Evolutionary conservation across 139 green algal species (phyloP).

Genomic region (Deuterostichococcus epilithicus): DNA sequence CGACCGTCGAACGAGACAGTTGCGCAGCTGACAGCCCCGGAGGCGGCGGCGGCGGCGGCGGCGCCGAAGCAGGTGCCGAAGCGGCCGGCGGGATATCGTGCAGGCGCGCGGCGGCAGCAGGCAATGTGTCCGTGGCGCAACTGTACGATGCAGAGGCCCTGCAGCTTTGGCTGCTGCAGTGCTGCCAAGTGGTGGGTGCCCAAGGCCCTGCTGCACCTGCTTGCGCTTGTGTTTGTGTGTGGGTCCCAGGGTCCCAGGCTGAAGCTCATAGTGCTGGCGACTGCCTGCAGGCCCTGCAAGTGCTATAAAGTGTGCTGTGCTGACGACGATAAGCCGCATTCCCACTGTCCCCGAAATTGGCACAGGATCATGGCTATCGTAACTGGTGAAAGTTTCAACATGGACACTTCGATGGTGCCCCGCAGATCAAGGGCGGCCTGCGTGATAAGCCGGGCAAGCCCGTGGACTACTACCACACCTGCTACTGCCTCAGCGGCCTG

Average conservation of each 20-base stretch:
- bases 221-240: no score
- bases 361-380: no score
- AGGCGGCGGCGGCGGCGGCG: not conserved
- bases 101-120: not conserved
- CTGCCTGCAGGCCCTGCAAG: no score
- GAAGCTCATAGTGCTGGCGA: no score
- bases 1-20: not conserved
- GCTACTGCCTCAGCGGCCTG: constrained; percentile 95
- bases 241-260: no score
- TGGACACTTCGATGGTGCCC: constrained; percentile 1
- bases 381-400: not conserved
- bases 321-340: no score
- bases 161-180: constrained; percentile 85
- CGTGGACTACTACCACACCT: constrained; percentile 97
- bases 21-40: not conserved
- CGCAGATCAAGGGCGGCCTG: constrained; percentile 72
- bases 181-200: constrained; percentile 50
- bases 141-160: constrained; percentile 66
- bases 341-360: no score
- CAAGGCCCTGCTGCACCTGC: not conserved
- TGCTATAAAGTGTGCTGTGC: no score
- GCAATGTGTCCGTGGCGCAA: not conserved
- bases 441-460: constrained; percentile 93
- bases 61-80: constrained; percentile 1
- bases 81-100: not conserved